phyloP scores from a whole-genome alignment of 495 filamentous ascomycete genomes.

The Daldinia bambusicola region DNA sequence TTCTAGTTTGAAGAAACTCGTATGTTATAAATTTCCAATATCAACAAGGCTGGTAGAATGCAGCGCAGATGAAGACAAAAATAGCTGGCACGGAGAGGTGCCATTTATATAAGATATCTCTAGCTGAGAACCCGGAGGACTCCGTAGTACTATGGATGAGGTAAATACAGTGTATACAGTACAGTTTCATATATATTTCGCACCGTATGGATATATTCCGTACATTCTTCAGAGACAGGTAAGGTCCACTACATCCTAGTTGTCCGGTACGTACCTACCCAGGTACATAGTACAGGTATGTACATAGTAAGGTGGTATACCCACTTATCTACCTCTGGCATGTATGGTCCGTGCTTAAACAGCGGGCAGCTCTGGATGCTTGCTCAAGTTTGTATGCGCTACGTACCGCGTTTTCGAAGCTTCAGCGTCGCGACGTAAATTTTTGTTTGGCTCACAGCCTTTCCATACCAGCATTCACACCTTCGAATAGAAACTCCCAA shows the following conservation, averaged over 20 bases:
- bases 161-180: too few relatives aligned
- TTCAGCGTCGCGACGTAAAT: conserved; percentile 36
- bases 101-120: conserved; percentile 34
- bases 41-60: conserved; percentile 20
- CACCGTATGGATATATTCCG: not conserved
- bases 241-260: too few relatives aligned
- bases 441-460: conserved; percentile 20
- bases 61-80: conserved; percentile 7
- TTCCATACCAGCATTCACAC: not conserved
- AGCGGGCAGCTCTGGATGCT: conserved; percentile 4
- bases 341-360: conserved; percentile 1
- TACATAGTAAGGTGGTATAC: too few relatives aligned
- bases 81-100: conserved; percentile 22
- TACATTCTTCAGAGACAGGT: too few relatives aligned
- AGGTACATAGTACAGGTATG: too few relatives aligned
- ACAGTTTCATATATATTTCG: too few relatives aligned
- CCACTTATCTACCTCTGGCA: not conserved
- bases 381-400: conserved; percentile 29
- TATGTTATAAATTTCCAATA: conserved; percentile 13
- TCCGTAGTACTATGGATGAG: not conserved
- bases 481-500: not conserved
- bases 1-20: not conserved
- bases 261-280: conserved; percentile 1
- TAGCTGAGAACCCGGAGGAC: conserved; percentile 41
- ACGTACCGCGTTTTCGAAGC: conserved; percentile 39